phyloP scores from a whole-genome alignment of 2,329 filamentous ascomycete genomes.

The Beauveria brongniartii region DNA sequence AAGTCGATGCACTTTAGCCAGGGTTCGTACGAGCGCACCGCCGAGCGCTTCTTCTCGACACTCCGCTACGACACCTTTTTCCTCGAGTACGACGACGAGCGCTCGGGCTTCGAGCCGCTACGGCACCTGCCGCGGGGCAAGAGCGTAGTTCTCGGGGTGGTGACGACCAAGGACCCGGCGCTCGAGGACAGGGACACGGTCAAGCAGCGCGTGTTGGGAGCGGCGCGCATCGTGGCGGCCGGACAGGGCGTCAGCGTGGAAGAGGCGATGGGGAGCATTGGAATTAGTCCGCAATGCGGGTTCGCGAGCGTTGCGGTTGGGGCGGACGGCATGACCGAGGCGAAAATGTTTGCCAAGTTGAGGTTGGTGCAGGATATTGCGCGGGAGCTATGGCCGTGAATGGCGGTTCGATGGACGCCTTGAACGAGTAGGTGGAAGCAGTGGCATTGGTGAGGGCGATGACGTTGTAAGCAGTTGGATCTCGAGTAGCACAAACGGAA shows the following conservation, averaged over 20 bases:
- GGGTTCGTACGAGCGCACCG: conserved; percentile 55
- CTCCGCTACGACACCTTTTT: conserved; percentile 55
- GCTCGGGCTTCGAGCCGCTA: conserved; percentile 55
- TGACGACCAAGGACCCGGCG: conserved; percentile 52
- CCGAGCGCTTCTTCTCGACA: conserved; percentile 50
- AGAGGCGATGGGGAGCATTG: conserved; percentile 55
- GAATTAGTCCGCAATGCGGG: conserved; percentile 62
- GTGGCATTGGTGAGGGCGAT: too few relatives aligned
- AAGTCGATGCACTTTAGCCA: conserved; percentile 56
- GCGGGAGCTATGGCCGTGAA: conserved; percentile 50
- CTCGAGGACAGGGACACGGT: conserved; percentile 49
- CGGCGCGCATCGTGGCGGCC: conserved; percentile 58
- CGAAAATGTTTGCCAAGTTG: conserved; percentile 65
- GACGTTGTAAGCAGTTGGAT: not conserved
- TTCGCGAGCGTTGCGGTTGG: conserved; percentile 63
- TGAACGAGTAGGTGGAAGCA: not conserved
- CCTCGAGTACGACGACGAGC: conserved; percentile 51
- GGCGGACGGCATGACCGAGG: conserved; percentile 52
- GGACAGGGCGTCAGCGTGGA: conserved; percentile 54
- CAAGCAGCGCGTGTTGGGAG: conserved; percentile 44
- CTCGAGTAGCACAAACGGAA: not conserved
- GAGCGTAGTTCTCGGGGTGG: conserved; percentile 53
- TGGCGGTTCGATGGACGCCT: not conserved
- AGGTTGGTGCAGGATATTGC: conserved; percentile 60
- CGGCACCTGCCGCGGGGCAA: conserved; percentile 50